Evolutionary conservation across 2,329 filamentous ascomycete genomes (phyloP), one percentile per base, ranked within the genome.

Genomic region (Ceratocystis alfenasii): DNA sequence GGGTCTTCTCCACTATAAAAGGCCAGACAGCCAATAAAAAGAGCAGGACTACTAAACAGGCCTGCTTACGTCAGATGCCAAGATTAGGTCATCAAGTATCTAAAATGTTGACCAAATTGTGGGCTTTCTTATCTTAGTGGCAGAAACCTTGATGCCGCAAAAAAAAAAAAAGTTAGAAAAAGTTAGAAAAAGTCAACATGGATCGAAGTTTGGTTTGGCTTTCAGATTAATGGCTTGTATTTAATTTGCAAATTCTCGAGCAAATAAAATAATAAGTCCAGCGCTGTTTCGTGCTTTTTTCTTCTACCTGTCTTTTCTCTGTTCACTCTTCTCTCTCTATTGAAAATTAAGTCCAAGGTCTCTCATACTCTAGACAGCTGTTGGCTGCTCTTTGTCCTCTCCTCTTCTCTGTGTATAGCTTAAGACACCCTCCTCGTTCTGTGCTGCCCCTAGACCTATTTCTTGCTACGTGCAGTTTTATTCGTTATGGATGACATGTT

Each of bases 401-500:
- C n/a, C 15, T 36, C n/a, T 62, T 57, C 41, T 44, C n/a, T 12
- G 48, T 45, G 25, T 44, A n/a, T 25, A 25, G 64, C 59, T 22
- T 20, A 20, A 22, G 44, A 22, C 22, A 3, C 28, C 22, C 36
- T 60, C 36, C 5, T 48, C 44, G 25, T 22, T 5, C 28, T n/a
- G 36, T 20, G 8, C 46, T 65, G 53, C 57, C 22, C 10, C 10
- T 41, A 41, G 36, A 15, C 36, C 36, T 5, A 15, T 41, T 41
- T n/a, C 45, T 62, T 30, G 30, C 45, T 5, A n/a, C 20, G 57
- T 28, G 15, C 22, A 28, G n/a, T 28, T 57, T 15, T 17, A 41
- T 20, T 36, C 48, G 45, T 25, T 46, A 90, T 89, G 86, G 87
- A 91, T 76, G 88, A 91, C 68, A 81, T 94, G 70, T 94, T 94